Percentiles rank a stretch among this genome's conserved stretches.
These are phyloP conservation scores for Diaporthe sp. DNA, from an alignment of 2,329 filamentous ascomycete genomes.

Conservation along the genomic window DNA sequence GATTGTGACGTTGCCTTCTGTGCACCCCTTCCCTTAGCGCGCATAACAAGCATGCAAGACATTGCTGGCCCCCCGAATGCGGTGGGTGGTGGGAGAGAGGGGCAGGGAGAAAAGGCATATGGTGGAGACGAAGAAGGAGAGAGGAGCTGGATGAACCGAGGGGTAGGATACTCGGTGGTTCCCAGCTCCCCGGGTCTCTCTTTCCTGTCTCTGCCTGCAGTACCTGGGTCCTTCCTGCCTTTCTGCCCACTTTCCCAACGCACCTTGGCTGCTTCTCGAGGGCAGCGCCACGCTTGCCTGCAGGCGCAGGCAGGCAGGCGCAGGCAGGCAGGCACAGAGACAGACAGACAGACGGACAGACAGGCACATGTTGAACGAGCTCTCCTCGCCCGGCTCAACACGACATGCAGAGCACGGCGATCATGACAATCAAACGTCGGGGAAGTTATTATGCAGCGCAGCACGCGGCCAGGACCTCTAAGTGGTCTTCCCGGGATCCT, in stretches of 20 bases:
- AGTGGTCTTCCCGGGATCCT: conserved; percentile 17
- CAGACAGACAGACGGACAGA: neutral
- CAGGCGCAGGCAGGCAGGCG: neutral
- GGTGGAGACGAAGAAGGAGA: neutral
- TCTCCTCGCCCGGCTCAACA: neutral
- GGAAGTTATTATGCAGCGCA: neutral
- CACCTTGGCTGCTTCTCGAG: neutral
- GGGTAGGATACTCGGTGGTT: neutral
- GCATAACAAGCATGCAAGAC: conserved; percentile 40
- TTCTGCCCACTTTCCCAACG: no score
- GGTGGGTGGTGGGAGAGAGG: neutral
- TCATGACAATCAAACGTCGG: conserved; percentile 25
- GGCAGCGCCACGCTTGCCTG: neutral
- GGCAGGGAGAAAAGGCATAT: neutral
- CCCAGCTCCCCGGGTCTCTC: neutral
- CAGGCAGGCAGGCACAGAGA: neutral
- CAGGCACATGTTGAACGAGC: neutral
- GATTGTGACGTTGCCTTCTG: conserved; percentile 35
- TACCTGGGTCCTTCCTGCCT: neutral
- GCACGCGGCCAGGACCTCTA: neutral
- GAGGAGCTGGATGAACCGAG: neutral
- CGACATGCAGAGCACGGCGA: conserved; percentile 10
- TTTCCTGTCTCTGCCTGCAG: neutral
- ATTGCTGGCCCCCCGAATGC: conserved; percentile 40
- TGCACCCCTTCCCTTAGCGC: conserved; percentile 6